Conservation (phyloP, 2,329 filamentous ascomycete genomes). For the Cladobotryum mycophilum region DNA sequence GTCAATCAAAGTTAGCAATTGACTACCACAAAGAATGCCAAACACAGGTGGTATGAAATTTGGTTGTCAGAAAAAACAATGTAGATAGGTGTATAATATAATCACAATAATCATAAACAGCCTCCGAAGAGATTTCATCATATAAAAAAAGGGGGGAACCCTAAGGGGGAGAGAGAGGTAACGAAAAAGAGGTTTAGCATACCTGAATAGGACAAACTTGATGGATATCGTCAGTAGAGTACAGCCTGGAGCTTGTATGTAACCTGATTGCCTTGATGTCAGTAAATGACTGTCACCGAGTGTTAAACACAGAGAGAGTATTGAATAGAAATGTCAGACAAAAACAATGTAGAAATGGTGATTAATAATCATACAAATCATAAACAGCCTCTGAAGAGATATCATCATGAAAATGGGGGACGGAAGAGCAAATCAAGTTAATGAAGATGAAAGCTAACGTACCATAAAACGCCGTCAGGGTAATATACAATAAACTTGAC, state of each 20-base stretch:
- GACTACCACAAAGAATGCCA: not conserved
- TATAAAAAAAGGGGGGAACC: slow-evolving; percentile 10
- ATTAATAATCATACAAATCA: slow-evolving; percentile 34
- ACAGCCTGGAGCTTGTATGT: too few relatives aligned
- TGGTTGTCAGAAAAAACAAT: slow-evolving; percentile 8
- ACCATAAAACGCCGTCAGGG: too few relatives aligned
- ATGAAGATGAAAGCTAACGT: slow-evolving; percentile 8
- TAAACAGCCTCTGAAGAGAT: slow-evolving; percentile 42
- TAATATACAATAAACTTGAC: too few relatives aligned
- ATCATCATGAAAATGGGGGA: slow-evolving; percentile 32
- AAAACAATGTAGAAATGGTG: slow-evolving; percentile 12
- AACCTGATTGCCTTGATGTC: too few relatives aligned
- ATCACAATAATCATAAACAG: slow-evolving; percentile 43
- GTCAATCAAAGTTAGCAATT: too few relatives aligned
- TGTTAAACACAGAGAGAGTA: not conserved
- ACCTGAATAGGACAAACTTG: not conserved
- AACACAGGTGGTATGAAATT: not conserved
- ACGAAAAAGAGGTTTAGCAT: not conserved
- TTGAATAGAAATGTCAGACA: not conserved
- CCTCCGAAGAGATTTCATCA: slow-evolving; percentile 30
- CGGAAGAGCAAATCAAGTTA: not conserved
- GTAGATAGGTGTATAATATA: slow-evolving; percentile 18
- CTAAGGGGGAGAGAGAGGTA: not conserved
- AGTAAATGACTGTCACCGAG: too few relatives aligned
- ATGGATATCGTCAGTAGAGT: not conserved